Percentiles rank a stretch among this genome's conserved stretches.
Conservation (phyloP, 306 rosid genomes). For the Amphicarpaea edgeworthii region DNA sequence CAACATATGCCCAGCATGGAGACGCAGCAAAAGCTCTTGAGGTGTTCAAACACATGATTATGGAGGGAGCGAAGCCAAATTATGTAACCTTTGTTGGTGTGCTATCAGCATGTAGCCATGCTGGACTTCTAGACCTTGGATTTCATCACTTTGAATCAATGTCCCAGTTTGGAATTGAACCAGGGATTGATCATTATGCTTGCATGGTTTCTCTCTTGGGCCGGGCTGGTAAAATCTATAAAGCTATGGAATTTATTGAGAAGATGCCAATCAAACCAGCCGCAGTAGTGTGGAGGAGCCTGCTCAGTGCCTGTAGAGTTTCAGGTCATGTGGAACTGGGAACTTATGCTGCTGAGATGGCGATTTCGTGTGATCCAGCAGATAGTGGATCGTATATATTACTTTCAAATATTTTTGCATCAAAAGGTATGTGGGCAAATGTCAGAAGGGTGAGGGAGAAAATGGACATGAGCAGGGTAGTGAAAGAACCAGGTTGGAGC, state of each 20-base stretch:
- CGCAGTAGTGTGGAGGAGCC: slow-evolving; percentile 88
- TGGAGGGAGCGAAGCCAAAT: slow-evolving; percentile 66
- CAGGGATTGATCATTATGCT: slow-evolving; percentile 86
- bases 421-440: slow-evolving; percentile 88
- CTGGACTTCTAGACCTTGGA: slow-evolving; percentile 80
- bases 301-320: slow-evolving; percentile 83
- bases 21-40: slow-evolving; percentile 70
- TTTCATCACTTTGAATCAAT: slow-evolving; percentile 71
- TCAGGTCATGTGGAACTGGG: slow-evolving; percentile 81
- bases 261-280: slow-evolving; percentile 79
- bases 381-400: slow-evolving; percentile 86
- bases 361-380: slow-evolving; percentile 69
- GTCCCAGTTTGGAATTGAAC: slow-evolving; percentile 64
- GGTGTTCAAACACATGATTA: slow-evolving; percentile 64
- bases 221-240: slow-evolving; percentile 68
- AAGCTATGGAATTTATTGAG: slow-evolving; percentile 76
- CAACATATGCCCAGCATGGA: slow-evolving; percentile 92
- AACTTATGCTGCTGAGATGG: slow-evolving; percentile 83
- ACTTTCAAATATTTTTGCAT: slow-evolving; percentile 89
- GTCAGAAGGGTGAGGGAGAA: slow-evolving; percentile 69
- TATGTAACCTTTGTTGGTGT: slow-evolving; percentile 82
- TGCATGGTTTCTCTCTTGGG: slow-evolving; percentile 87
- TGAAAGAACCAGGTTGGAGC: slow-evolving; percentile 77
- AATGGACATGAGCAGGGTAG: slow-evolving; percentile 73
- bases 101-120: slow-evolving; percentile 88